A percentile compares a stretch with the other conserved stretches of the same genome.
phyloP scores from a whole-genome alignment of 1,139 yeast species.

The Protomyces gravidus region DNA sequence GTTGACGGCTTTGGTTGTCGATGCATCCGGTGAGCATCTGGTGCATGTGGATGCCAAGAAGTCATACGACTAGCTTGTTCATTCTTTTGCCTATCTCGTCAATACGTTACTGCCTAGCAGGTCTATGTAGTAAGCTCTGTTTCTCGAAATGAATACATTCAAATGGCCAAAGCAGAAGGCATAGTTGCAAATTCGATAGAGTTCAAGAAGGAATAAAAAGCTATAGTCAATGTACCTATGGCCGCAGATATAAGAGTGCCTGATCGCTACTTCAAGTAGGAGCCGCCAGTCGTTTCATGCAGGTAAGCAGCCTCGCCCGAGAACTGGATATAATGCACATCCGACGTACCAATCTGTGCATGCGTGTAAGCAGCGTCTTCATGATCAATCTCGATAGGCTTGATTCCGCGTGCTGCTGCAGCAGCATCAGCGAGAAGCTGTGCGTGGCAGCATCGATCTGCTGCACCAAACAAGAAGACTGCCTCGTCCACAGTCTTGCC shows the following conservation, averaged over 20 bases:
- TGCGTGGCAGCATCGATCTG: constrained; percentile 68
- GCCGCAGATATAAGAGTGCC: no score
- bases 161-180: no score
- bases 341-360: constrained; percentile 60
- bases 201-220: neutral
- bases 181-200: no score
- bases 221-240: neutral
- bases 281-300: constrained; percentile 18
- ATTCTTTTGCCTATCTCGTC: no score
- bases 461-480: constrained; percentile 61
- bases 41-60: constrained; percentile 20
- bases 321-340: constrained; percentile 65
- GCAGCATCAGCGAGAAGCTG: constrained; percentile 64
- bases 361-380: constrained; percentile 68
- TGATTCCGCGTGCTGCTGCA: constrained; percentile 40
- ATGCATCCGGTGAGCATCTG: constrained; percentile 32
- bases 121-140: no score
- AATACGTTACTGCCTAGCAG: no score
- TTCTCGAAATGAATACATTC: no score
- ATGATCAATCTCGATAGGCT: constrained; percentile 49
- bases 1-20: constrained; percentile 58
- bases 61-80: constrained; percentile 21
- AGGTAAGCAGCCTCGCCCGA: constrained; percentile 55
- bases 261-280: constrained; percentile 18
- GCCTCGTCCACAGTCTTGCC: constrained; percentile 81